phyloP scores from a whole-genome alignment of 2,329 filamentous ascomycete species.

The Fusarium sp. region DNA sequence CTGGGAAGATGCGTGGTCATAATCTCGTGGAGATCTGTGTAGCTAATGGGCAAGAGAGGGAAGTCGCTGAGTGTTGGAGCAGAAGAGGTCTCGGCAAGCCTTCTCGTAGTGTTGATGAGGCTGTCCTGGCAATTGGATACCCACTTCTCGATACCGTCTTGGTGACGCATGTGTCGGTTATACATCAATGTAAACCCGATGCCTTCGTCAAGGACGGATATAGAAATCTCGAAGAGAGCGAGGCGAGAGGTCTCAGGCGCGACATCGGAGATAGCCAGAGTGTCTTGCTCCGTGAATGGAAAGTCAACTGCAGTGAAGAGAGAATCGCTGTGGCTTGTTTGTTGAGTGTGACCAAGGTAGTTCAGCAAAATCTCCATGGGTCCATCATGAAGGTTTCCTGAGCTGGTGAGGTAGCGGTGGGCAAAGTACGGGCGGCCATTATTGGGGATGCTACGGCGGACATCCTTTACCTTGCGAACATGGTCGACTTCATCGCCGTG shows the following conservation, averaged over 20 bases:
- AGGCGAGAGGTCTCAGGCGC: conserved; percentile 5
- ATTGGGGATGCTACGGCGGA: conserved; percentile 8
- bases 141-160: conserved; percentile 25
- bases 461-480: conserved; percentile 21
- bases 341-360: conserved; percentile 22
- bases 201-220: background rate
- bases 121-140: conserved; percentile 12
- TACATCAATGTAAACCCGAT: conserved; percentile 17
- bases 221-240: conserved; percentile 38
- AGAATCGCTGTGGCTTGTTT: background rate
- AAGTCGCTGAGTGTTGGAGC: conserved; percentile 48
- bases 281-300: conserved; percentile 1
- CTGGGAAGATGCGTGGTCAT: conserved; percentile 31
- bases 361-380: conserved; percentile 28
- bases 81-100: conserved; percentile 13
- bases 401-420: background rate
- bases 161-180: conserved; percentile 23
- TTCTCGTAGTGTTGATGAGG: conserved; percentile 6
- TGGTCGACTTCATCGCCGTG: conserved; percentile 5
- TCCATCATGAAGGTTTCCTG: background rate
- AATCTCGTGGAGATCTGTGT: conserved; percentile 44
- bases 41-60: conserved; percentile 46
- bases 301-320: background rate
- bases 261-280: conserved; percentile 11
- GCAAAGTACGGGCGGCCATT: conserved; percentile 33